Percentiles rank a stretch among this genome's conserved stretches.
These are phyloP conservation scores for Ophiognomonia clavigignenti-juglandacearum DNA, from an alignment of 2,329 filamentous ascomycete genomes.

Conservation along the genomic window DNA sequence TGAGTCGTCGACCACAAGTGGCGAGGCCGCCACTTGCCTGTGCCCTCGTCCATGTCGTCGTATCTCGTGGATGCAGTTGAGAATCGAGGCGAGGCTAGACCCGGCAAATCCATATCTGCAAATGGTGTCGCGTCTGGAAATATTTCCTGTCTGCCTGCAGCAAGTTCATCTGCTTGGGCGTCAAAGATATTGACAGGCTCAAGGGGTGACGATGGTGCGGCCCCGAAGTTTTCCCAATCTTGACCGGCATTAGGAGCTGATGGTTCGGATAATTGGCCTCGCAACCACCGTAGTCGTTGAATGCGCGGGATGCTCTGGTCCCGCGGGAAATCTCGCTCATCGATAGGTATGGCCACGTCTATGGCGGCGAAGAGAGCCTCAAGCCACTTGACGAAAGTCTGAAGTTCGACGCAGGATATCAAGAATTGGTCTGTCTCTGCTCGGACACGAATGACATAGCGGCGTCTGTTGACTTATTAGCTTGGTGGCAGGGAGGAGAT, in stretches of 20 bases:
- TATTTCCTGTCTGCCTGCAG: conserved; percentile 17
- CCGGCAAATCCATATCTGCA: neutral
- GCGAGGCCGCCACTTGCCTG: conserved; percentile 52
- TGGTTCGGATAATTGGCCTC: conserved; percentile 28
- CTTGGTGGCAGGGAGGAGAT: neutral
- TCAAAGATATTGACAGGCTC: conserved; percentile 4
- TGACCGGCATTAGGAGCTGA: conserved; percentile 21
- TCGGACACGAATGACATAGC: conserved; percentile 66
- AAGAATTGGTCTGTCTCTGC: conserved; percentile 71
- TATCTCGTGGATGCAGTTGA: conserved; percentile 42
- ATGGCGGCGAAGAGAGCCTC: conserved; percentile 68
- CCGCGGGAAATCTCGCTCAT: conserved; percentile 61
- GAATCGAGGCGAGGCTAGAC: conserved; percentile 28
- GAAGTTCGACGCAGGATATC: conserved; percentile 59
- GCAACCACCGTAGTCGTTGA: conserved; percentile 47
- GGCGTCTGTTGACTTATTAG: conserved; percentile 36
- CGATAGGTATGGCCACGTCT: conserved; percentile 64
- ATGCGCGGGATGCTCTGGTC: conserved; percentile 59
- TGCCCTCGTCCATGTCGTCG: conserved; percentile 39
- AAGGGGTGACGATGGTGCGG: neutral
- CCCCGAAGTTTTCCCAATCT: conserved; percentile 16
- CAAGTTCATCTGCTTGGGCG: conserved; percentile 8
- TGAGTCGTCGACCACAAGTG: conserved; percentile 51
- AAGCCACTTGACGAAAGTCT: conserved; percentile 64
- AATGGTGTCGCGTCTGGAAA: neutral